These are phyloP conservation scores for Diplotaxis tenuifolia DNA, from an alignment of 345 rosid genomes.

Conservation along the genomic window DNA sequence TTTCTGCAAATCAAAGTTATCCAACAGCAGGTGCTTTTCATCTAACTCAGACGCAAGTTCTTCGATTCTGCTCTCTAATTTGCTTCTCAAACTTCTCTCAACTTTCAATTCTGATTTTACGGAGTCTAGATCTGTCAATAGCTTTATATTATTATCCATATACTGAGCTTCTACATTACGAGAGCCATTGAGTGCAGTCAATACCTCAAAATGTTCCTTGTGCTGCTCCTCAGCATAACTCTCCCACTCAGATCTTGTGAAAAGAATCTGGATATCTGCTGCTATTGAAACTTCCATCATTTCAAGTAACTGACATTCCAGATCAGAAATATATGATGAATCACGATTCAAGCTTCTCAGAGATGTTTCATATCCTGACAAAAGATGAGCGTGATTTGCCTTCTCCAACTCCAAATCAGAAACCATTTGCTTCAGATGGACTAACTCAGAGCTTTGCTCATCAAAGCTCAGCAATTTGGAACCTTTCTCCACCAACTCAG, in stretches of 20 bases:
- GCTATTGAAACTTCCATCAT: conserved; percentile 57
- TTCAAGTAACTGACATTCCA: conserved; percentile 65
- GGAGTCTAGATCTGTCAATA: conserved; percentile 47
- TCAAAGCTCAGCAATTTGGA: conserved; percentile 49
- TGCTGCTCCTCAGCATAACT: conserved; percentile 49
- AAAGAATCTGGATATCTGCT: conserved; percentile 53
- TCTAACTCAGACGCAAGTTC: conserved; percentile 56
- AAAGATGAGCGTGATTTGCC: conserved; percentile 40
- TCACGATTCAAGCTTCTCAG: conserved; percentile 46
- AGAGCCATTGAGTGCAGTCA: conserved; percentile 46
- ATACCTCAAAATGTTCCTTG: conserved; percentile 51
- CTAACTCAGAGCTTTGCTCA: conserved; percentile 54
- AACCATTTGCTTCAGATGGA: conserved; percentile 52
- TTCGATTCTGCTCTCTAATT: conserved; percentile 44
- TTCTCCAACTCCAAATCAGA: conserved; percentile 64
- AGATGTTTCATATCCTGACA: conserved; percentile 52
- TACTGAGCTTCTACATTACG: conserved; percentile 48
- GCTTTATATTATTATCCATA: conserved; percentile 52
- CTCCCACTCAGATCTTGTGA: conserved; percentile 56
- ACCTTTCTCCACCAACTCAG: conserved; percentile 53
- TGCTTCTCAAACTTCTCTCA: conserved; percentile 31
- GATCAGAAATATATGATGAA: conserved; percentile 45
- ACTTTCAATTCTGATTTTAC: conserved; percentile 44
- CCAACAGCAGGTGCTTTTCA: conserved; percentile 49
- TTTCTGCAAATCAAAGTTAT: conserved; percentile 48